Conservation (phyloP, 2,329 filamentous ascomycete genomes). For the Xylariaceae sp. region DNA sequence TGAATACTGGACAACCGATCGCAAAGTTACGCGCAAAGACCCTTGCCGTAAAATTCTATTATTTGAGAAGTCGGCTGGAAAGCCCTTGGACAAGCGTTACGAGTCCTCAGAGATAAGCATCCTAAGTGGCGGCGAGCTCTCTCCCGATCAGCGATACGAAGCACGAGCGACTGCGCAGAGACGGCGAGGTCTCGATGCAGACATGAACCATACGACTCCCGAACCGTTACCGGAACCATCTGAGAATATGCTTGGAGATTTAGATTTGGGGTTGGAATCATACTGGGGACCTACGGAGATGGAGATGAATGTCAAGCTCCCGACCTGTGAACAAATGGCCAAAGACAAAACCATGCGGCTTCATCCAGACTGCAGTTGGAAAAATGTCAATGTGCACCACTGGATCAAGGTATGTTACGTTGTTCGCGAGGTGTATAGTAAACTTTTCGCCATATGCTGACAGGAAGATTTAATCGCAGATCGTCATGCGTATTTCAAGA, state of each 20-base stretch:
- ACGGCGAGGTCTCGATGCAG: slow-evolving; percentile 51
- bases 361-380: slow-evolving; percentile 88
- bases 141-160: slow-evolving; percentile 41
- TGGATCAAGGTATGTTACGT: slow-evolving; percentile 76
- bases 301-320: slow-evolving; percentile 88
- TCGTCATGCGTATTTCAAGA: slow-evolving; percentile 87
- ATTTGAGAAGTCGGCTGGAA: slow-evolving; percentile 82
- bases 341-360: slow-evolving; percentile 61
- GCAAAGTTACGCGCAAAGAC: slow-evolving; percentile 78
- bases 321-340: slow-evolving; percentile 81
- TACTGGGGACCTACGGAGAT: slow-evolving; percentile 87
- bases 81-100: slow-evolving; percentile 66
- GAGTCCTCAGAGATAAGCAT: slow-evolving; percentile 71
- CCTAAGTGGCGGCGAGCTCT: slow-evolving; percentile 73
- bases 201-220: slow-evolving; percentile 36
- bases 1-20: slow-evolving; percentile 85
- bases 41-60: slow-evolving; percentile 77
- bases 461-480: slow-evolving; percentile 43
- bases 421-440: background rate
- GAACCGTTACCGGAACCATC: slow-evolving; percentile 45
- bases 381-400: slow-evolving; percentile 88
- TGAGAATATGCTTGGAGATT: slow-evolving; percentile 74
- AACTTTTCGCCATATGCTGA: background rate
- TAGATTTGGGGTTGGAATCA: slow-evolving; percentile 63
- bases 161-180: slow-evolving; percentile 44